Evolutionary conservation across 2,329 filamentous ascomycete species (phyloP), one percentile per base, ranked within the genome.

Genomic region (Aspergillus spinulosporus): DNA sequence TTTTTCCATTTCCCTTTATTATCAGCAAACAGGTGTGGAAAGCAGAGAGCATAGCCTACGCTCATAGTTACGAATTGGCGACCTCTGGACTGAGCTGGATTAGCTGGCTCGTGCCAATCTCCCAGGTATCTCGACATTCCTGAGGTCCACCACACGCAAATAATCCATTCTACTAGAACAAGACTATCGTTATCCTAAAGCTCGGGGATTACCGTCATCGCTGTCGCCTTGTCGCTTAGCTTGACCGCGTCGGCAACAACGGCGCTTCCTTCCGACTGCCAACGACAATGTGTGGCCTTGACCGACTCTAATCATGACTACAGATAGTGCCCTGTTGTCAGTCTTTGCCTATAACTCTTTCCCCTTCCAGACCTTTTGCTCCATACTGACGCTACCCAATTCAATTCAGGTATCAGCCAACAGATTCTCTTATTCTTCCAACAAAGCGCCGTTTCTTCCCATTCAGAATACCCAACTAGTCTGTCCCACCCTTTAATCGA

Each of bases 401-500:
- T 37, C 49, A 53, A 29, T 14, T 39, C 66, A 90, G 87, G 68
- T 81, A 82, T 71, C 82, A 83, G 74, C 83, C 85, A 57, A 89
- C 87, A 60, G 84, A 89, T 62, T 77, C 79, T 66, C 78, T 90
- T 60, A 81, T 90, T 60, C 80, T 84, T 52, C 77, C 79, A 57
- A 78, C 75, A 48, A 81, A 82, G 59, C 83, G 85, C 67, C 87
- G 82, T 63, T 88, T 88, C 70, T 91, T 88, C 70, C 84, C 84
- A 46, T 82, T 86, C 59, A 81, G 80, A 44, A 86, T 91, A 64
- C 81, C 82, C 49, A 85, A 85, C 49, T 83, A 84, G 85, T 89
- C 76, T 63, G 83, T 74, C 75, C 36, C 49, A 60, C 32, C 26
- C 48, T 49, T 49, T 51, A 29, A 8, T 48, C 32, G 11, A 21